These are phyloP conservation scores for Kazachstania martiniae DNA, from an alignment of 805 yeast species.

Conservation along the genomic window DNA sequence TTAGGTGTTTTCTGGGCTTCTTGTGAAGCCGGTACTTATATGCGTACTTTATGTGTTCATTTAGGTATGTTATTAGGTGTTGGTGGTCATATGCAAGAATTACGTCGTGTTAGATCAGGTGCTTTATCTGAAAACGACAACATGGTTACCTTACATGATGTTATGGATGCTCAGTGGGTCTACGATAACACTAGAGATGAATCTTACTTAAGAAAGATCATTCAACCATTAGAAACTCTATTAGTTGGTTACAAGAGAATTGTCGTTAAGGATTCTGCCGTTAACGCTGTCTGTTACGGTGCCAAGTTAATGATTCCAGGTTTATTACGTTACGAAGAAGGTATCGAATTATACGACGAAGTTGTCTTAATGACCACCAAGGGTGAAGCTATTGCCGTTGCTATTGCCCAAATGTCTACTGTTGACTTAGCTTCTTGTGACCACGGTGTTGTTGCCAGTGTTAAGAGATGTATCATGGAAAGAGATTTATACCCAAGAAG, in stretches of 20 bases:
- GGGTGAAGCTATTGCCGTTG: slow-evolving; percentile 99
- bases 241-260: slow-evolving; percentile 93
- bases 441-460: slow-evolving; percentile 97
- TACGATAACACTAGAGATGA: slow-evolving; percentile 97
- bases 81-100: slow-evolving; percentile 99
- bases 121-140: slow-evolving; percentile 85
- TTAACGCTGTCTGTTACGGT: slow-evolving; percentile 96
- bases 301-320: slow-evolving; percentile 99
- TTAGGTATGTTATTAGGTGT: slow-evolving; percentile 96
- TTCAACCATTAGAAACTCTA: slow-evolving; percentile 89
- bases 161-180: slow-evolving; percentile 95
- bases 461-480: slow-evolving; percentile 99
- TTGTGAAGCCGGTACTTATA: slow-evolving; percentile 99
- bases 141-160: slow-evolving; percentile 93
- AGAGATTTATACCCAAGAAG: slow-evolving; percentile 98
- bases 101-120: slow-evolving; percentile 97
- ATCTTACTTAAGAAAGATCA: slow-evolving; percentile 83
- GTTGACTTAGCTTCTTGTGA: slow-evolving; percentile 94
- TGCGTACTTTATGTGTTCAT: slow-evolving; percentile 98
- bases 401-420: slow-evolving; percentile 97
- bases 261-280: slow-evolving; percentile 91
- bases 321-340: slow-evolving; percentile 91
- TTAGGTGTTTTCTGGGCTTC: slow-evolving; percentile 99
- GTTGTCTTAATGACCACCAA: slow-evolving; percentile 96
- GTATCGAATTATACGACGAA: slow-evolving; percentile 94